phyloP scores from a whole-genome alignment of 441 rosid species.

The Iberis amara region DNA sequence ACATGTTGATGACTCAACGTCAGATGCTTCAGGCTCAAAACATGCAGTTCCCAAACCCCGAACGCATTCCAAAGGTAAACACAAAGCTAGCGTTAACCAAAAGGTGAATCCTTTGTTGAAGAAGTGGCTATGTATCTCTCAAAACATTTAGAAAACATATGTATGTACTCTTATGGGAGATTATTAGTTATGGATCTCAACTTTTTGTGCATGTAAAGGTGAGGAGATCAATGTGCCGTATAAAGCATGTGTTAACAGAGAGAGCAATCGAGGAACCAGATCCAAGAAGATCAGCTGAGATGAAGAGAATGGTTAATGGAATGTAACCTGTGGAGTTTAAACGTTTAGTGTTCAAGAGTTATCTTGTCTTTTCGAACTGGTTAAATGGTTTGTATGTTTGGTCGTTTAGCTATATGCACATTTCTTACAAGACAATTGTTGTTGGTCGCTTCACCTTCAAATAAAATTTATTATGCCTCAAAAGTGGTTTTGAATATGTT shows the following conservation, averaged over 20 bases:
- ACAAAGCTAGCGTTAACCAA: not conserved
- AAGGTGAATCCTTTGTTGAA: not conserved
- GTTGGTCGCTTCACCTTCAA: too few species aligned
- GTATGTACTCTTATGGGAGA: not conserved
- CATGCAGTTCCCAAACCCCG: constrained; percentile 51
- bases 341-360: too few species aligned
- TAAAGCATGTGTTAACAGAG: constrained; percentile 85
- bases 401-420: too few species aligned
- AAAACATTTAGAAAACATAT: too few species aligned
- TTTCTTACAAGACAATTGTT: too few species aligned
- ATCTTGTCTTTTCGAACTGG: too few species aligned
- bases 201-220: constrained; percentile 36
- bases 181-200: not conserved
- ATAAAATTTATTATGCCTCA: too few species aligned
- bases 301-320: constrained; percentile 89
- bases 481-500: too few species aligned
- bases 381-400: too few species aligned
- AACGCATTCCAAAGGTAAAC: constrained; percentile 74
- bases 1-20: constrained; percentile 86
- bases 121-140: not conserved
- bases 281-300: constrained; percentile 79
- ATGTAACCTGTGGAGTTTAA: constrained; percentile 36
- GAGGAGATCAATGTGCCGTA: constrained; percentile 84
- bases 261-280: constrained; percentile 83
- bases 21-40: constrained; percentile 67